Conservation (phyloP, 2,329 filamentous ascomycete species). For the Calonectria hongkongensis region DNA sequence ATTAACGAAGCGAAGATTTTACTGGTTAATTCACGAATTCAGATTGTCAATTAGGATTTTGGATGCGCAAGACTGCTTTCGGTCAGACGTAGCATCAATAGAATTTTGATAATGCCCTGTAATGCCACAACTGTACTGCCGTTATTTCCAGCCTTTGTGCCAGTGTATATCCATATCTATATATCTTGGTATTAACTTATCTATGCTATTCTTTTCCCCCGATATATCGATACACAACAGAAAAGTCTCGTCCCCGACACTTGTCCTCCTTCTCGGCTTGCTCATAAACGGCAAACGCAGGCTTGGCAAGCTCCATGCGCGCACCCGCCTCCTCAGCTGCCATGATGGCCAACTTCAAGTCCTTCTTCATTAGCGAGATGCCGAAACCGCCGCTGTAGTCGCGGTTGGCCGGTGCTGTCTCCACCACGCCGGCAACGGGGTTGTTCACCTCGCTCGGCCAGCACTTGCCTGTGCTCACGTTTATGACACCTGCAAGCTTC, state of each 20-base stretch:
- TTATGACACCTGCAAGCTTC: slow-evolving; percentile 89
- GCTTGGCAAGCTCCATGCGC: slow-evolving; percentile 77
- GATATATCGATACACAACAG: slow-evolving; percentile 85
- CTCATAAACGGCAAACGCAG: slow-evolving; percentile 81
- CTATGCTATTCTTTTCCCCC: slow-evolving; percentile 68
- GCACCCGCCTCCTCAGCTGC: slow-evolving; percentile 82
- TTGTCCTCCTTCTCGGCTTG: slow-evolving; percentile 75
- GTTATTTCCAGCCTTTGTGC: too few relatives aligned
- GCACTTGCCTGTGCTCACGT: slow-evolving; percentile 93
- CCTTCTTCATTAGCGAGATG: slow-evolving; percentile 87
- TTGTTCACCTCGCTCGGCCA: slow-evolving; percentile 99
- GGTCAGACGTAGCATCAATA: background rate
- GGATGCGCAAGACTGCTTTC: background rate
- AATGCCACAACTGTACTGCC: background rate
- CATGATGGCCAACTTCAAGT: slow-evolving; percentile 82
- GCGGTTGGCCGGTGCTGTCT: slow-evolving; percentile 82
- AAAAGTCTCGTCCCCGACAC: slow-evolving; percentile 85
- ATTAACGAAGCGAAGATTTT: background rate
- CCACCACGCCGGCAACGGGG: slow-evolving; percentile 89
- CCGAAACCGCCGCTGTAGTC: slow-evolving; percentile 88
- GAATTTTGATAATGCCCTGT: background rate
- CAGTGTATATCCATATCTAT: background rate
- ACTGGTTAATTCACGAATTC: background rate
- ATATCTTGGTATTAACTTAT: background rate
- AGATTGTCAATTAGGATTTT: background rate